phyloP scores from a whole-genome alignment of 805 yeast species.

The Cyberlindnera japonica region DNA sequence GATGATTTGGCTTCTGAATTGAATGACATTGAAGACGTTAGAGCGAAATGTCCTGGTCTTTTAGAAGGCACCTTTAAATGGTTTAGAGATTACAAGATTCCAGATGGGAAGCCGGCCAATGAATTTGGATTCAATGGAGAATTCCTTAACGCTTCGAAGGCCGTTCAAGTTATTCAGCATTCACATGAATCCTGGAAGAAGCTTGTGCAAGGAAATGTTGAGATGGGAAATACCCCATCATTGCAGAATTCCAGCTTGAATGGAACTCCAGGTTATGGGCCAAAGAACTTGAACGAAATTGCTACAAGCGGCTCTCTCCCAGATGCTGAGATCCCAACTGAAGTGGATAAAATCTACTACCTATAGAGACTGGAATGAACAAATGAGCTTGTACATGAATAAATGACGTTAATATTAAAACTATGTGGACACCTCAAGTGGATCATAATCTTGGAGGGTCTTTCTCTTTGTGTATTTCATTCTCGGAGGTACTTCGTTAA shows the following conservation, averaged over 20 bases:
- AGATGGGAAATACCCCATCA: conserved; percentile 31
- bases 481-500: too few species aligned
- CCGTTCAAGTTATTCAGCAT: conserved; percentile 78
- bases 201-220: conserved; percentile 53
- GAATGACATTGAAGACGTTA: conserved; percentile 89
- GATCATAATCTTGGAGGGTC: background rate
- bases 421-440: too few species aligned
- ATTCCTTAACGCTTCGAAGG: conserved; percentile 82
- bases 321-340: background rate
- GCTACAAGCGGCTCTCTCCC: too few species aligned
- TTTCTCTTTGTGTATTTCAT: too few species aligned
- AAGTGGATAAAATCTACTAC: background rate
- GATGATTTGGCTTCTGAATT: conserved; percentile 88
- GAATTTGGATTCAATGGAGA: conserved; percentile 96
- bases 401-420: too few species aligned
- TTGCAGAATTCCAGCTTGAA: conserved; percentile 55
- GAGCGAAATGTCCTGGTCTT: conserved; percentile 84
- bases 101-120: conserved; percentile 97
- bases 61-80: conserved; percentile 93
- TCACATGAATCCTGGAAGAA: conserved; percentile 82
- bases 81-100: conserved; percentile 97
- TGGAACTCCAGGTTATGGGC: conserved; percentile 37
- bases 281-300: background rate
- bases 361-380: background rate
- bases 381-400: too few species aligned